Conservation (phyloP, 345 rosid genomes). For the Excoecaria cochinchinensis region DNA sequence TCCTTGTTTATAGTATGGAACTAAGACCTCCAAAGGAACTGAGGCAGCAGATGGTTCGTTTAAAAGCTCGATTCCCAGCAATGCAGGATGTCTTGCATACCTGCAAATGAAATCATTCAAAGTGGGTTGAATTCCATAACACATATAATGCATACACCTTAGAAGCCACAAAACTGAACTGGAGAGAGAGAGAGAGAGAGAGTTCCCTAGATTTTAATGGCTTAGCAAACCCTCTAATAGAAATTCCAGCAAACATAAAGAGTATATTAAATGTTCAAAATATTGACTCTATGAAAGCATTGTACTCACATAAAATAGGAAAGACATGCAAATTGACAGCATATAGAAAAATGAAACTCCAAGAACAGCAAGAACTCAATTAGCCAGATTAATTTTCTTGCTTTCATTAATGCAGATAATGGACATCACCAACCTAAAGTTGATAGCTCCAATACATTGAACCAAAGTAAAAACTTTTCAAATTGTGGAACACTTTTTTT, state of each 20-base stretch:
- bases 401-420: neutral
- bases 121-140: neutral
- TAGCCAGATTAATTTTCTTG: neutral
- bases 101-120: conserved; percentile 29
- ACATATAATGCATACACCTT: neutral
- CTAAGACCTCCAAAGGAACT: conserved; percentile 55
- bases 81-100: conserved; percentile 56
- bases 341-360: neutral
- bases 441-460: neutral
- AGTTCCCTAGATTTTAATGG: neutral
- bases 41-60: conserved; percentile 66
- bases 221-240: neutral
- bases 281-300: neutral
- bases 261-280: neutral
- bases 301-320: neutral
- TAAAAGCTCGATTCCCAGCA: conserved; percentile 68
- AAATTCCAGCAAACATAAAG: neutral
- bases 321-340: neutral
- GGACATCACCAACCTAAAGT: neutral
- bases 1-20: conserved; percentile 62
- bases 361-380: neutral
- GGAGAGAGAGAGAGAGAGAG: neutral
- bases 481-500: too few species aligned
- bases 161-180: conserved; percentile 7
- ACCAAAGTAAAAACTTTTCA: too few species aligned